These are phyloP conservation scores for Raphidocelis subcapitata DNA, from an alignment of 139 green algal species.

Conservation along the genomic window DNA sequence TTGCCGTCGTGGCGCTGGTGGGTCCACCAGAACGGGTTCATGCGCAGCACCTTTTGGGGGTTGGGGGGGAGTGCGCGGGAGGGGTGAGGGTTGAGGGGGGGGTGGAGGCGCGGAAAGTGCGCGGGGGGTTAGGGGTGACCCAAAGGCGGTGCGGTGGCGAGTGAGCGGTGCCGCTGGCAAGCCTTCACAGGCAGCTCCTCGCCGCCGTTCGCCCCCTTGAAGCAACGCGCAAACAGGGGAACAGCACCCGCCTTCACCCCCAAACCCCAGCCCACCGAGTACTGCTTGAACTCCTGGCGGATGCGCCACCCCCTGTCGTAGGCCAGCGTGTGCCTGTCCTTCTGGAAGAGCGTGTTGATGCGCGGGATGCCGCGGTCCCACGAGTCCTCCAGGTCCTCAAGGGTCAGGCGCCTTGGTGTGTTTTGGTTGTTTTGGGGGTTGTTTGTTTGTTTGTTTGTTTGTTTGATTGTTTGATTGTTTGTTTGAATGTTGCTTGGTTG, in stretches of 20 bases:
- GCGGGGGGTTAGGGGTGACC: too few relatives aligned
- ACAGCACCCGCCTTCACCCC: too few relatives aligned
- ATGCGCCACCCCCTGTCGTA: conserved; percentile 99
- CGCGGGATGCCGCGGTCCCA: conserved; percentile 99
- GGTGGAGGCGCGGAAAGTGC: background rate
- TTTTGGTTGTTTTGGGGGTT: conserved; percentile 42
- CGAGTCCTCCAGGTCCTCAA: conserved; percentile 94
- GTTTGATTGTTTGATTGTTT: too few relatives aligned
- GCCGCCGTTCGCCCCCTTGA: too few relatives aligned
- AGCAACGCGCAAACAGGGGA: too few relatives aligned
- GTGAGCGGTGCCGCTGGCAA: too few relatives aligned
- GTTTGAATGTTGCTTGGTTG: too few relatives aligned
- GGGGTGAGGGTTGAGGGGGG: background rate
- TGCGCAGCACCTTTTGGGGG: conserved; percentile 48
- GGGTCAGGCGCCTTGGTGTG: conserved; percentile 79
- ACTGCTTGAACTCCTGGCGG: conserved; percentile 96
- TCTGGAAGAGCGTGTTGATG: conserved; percentile 99
- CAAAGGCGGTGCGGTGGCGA: too few relatives aligned
- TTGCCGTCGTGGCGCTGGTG: conserved; percentile 99
- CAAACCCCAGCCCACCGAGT: too few relatives aligned
- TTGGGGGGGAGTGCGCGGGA: background rate
- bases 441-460: too few relatives aligned
- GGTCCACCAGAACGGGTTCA: conserved; percentile 99
- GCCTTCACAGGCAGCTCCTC: too few relatives aligned
- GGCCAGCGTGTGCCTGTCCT: conserved; percentile 97